Conservation (phyloP, 2,329 filamentous ascomycete genomes). For the Neocucurbitaria cava region DNA sequence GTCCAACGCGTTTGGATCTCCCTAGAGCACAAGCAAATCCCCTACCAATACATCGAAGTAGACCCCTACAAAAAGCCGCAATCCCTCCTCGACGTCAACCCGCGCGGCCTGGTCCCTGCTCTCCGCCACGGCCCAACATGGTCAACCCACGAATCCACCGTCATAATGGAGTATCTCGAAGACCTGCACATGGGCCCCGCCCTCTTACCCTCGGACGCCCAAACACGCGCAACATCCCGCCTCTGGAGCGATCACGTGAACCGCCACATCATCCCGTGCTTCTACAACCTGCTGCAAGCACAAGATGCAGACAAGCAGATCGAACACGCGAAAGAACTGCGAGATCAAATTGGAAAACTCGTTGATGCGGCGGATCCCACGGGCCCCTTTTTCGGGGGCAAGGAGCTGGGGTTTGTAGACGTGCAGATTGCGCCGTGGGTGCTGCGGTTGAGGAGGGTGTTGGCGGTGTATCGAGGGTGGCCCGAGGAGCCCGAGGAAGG, state of each 20-base stretch:
- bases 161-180: conserved; percentile 89
- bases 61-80: conserved; percentile 79
- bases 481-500: conserved; percentile 67
- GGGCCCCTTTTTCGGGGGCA: conserved; percentile 74
- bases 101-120: conserved; percentile 76
- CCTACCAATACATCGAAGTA: conserved; percentile 86
- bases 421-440: conserved; percentile 79
- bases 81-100: conserved; percentile 76
- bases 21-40: conserved; percentile 76
- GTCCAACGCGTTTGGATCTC: conserved; percentile 91
- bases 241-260: conserved; percentile 86
- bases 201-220: conserved; percentile 71
- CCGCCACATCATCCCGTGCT: conserved; percentile 74
- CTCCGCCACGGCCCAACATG: conserved; percentile 76
- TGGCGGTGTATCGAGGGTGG: conserved; percentile 71
- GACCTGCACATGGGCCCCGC: conserved; percentile 68
- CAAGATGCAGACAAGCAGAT: conserved; percentile 66
- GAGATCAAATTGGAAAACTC: conserved; percentile 68
- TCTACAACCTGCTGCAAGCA: conserved; percentile 76
- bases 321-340: conserved; percentile 66
- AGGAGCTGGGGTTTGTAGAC: conserved; percentile 69
- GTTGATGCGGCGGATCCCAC: conserved; percentile 63
- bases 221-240: conserved; percentile 74
- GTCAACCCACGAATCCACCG: conserved; percentile 81
- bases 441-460: conserved; percentile 69